phyloP scores from a whole-genome alignment of 2,329 filamentous ascomycete species.

The Diaporthe vaccinii region DNA sequence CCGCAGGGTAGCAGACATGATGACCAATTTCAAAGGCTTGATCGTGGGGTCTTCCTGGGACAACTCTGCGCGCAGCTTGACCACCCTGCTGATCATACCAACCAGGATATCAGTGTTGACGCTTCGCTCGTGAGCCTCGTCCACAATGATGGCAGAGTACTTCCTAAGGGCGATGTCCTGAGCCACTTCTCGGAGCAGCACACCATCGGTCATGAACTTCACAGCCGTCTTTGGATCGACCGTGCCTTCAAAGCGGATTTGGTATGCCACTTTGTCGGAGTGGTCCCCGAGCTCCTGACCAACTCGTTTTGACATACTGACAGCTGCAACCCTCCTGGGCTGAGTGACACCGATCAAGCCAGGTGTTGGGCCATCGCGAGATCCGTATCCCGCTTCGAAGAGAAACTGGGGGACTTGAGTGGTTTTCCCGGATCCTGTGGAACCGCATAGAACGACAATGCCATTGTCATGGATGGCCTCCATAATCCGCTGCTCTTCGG shows the following conservation, averaged over 20 bases:
- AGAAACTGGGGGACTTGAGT: slow-evolving; percentile 98
- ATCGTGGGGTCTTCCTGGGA: slow-evolving; percentile 77
- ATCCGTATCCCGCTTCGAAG: slow-evolving; percentile 93
- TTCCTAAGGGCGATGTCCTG: slow-evolving; percentile 89
- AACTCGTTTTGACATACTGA: slow-evolving; percentile 96
- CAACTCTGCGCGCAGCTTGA: slow-evolving; percentile 84
- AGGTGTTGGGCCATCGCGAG: slow-evolving; percentile 80
- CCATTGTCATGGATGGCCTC: slow-evolving; percentile 95
- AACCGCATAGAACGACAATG: slow-evolving; percentile 91
- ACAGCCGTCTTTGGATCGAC: slow-evolving; percentile 85
- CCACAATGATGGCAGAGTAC: slow-evolving; percentile 94
- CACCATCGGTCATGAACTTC: slow-evolving; percentile 99
- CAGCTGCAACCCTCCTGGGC: slow-evolving; percentile 92
- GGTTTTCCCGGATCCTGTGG: slow-evolving; percentile 97
- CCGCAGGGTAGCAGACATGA: slow-evolving; percentile 96
- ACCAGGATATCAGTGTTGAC: slow-evolving; percentile 99
- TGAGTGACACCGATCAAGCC: slow-evolving; percentile 97
- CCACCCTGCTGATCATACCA: slow-evolving; percentile 94
- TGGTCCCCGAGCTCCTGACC: slow-evolving; percentile 85
- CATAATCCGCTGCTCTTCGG: slow-evolving; percentile 98
- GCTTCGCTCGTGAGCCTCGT: slow-evolving; percentile 96
- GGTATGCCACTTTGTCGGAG: slow-evolving; percentile 86
- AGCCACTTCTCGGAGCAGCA: slow-evolving; percentile 89
- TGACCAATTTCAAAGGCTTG: slow-evolving; percentile 89
- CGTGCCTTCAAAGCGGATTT: slow-evolving; percentile 94